Base-by-base conservation (phyloP, 495 filamentous ascomycete species). In the Tricharina praecox region DNA sequence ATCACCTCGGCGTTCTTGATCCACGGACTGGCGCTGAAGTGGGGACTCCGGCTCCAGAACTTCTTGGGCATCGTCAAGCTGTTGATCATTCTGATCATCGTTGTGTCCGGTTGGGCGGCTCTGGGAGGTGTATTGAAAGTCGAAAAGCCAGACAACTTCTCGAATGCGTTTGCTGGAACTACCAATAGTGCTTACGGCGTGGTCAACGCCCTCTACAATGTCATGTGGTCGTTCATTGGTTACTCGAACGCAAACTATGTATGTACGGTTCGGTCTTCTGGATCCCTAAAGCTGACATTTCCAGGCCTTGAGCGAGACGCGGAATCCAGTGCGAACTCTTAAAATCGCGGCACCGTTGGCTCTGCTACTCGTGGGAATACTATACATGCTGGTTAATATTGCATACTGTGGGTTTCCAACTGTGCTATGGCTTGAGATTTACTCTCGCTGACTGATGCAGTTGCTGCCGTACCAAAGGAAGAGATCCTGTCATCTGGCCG, bases 341-440 rank as follows among this genome's bases (percentile, higher is more conserved):
- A 68, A 73, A 52, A 70, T 75, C 43, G 79, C 77, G 1, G 79
- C 75, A 0, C 77, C 74, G 0, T 50, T 76, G 20, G 78, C 77
- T 11, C 69, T 81, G 16, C 68, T 62, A 21, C 66, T 68, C 7
- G 77, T 81, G 20, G 71, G 73, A 0, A 63, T 82, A 23, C 62
- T 81, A 0, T 82, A 81, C 62, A 75, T 82, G 62, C 57, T 82
- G 20, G 73, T 71, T 54, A 82, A 83, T 62, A 72, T 83, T 40
- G 78, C 79, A 47, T 83, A 82, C 60, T 81, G 82, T 50, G 82
- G 78, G 72, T 79, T 4, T 75, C 79, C n/a, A n/a, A n/a, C n/a
- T n/a, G n/a, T n/a, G n/a, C n/a, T n/a, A n/a, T n/a, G n/a, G n/a
- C n/a, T n/a, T n/a, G n/a, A n/a, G n/a, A n/a, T n/a, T n/a, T n/a